Evolutionary conservation across 1,284 basidiomycete species (phyloP), one percentile per base, ranked within the genome.

Genomic region (Marasmius fiardii): DNA sequence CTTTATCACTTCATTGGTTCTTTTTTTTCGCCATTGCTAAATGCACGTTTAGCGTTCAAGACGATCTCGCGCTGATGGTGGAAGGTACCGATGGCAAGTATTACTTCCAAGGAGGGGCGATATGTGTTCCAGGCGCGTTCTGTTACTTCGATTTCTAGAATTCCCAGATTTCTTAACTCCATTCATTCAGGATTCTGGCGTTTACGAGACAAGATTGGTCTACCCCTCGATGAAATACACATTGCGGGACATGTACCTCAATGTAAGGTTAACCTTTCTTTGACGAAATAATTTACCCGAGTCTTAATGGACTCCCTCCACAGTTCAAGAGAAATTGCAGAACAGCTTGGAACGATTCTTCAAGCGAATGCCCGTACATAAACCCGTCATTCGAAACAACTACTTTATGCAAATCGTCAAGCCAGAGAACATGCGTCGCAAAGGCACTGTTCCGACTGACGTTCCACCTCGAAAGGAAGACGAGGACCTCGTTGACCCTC

Each of bases 41-140:
- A 41, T 7, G 24, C 21, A 35, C 41, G 23, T n/a, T 16, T 51
- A 79, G 81, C 31, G 69, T 82, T 4, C 87, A 90, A 62, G 90
- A 92, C 59, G 90, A 92, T 64, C 73, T 91, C 43, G 87, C 87
- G 12, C 65, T 92, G 12, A 88, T 92, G 87, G 70, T 90, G 26
- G 86, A 90, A 78, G 88, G 86, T 77, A 67, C 73, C 16, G 85
- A 90, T 60, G 84, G 86, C 34, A 74, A 75, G 55, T 88, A 90
- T 63, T 88, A 90, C 63, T 83, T 92, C 57, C 85, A 89, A 64
- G 86, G 81, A 33, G 90, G 88, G 7, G 82, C 82, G 0, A 83
- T 90, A 54, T 81, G 80, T 60, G 75, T 89, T 11, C 76, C 87
- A 59, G 86, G 87, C 81, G 53, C 59, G 71, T 59, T n/a, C n/a